phyloP scores from a whole-genome alignment of 345 rosid genomes.

The Aquilaria yunnanensis region DNA sequence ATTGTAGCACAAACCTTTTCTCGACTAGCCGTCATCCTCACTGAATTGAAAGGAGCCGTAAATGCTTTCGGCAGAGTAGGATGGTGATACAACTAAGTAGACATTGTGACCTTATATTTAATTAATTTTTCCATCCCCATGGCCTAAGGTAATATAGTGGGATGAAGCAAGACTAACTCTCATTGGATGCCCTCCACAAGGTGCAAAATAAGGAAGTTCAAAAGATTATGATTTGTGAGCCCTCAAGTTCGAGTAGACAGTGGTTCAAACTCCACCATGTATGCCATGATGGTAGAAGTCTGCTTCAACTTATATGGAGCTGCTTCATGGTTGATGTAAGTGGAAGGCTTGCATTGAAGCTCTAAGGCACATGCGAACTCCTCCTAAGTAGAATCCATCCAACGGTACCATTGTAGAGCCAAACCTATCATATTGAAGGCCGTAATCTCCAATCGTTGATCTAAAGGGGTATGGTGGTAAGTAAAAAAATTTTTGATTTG shows the following conservation, averaged over 20 bases:
- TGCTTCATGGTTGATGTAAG: neutral
- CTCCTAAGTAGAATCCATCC: no score
- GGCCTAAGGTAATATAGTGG: neutral
- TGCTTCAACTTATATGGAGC: neutral
- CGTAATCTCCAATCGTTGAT: no score
- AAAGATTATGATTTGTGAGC: neutral
- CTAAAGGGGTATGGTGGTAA: no score
- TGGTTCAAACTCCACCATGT: neutral
- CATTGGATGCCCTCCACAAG: neutral
- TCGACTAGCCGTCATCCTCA: no score
- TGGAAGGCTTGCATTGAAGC: neutral
- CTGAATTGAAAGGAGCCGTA: no score
- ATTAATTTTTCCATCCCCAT: neutral
- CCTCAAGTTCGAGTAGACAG: neutral
- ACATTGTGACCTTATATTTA: neutral
- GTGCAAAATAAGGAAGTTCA: neutral
- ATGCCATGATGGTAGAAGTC: neutral
- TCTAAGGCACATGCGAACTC: neutral
- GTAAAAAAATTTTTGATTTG: no score
- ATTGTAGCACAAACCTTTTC: no score
- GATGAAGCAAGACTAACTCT: neutral
- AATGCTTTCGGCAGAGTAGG: no score
- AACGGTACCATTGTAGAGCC: no score
- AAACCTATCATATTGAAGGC: no score
- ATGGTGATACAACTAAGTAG: no score